Base-by-base conservation (phyloP, 2,329 filamentous ascomycete species). In the Talaromyces piceae region DNA sequence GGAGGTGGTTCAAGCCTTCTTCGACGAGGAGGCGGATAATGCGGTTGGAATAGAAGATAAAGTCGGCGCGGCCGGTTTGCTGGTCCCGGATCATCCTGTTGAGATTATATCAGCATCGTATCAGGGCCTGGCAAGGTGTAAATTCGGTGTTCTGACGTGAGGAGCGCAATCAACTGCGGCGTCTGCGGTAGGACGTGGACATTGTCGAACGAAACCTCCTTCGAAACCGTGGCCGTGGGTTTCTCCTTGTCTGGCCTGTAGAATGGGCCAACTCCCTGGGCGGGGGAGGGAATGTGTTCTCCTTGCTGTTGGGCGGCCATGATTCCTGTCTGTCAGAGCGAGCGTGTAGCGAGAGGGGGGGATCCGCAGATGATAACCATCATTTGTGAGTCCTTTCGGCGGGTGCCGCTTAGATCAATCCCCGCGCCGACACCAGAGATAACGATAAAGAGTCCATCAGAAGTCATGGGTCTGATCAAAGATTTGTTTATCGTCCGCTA, bases 41-140 rank as follows among this genome's bases (percentile, higher is more conserved):
- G 54, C 93, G 84, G 73, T 98, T 98, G 41, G 91, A 95, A 75
- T 97, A 95, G 74, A 98, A 98, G 66, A 98, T 96, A 69, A 98
- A 98, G 71, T 98, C 93, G 56, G 90, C 93, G 53, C 93, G 87
- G 51, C 86, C 82, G 5, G 93, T 98, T 59, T 86, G 81, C 69
- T 87, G 88, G 70, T 95, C 90, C 61, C 93, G 86, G 66, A 98
- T 97, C 80, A 96, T 96, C 56, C 91, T 97, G 63, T 57, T 37
- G 16, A n/a, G 49, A 51, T 48, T 52, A 50, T 45, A 50, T 54
- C 49, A 52, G 52, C 47, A 45, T 12, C 47, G 48, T 48, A 43
- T 43, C 11, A 43, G 22, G 23, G 20, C 11, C 43, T 46, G 27
- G 41, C 27, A 25, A 43, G 46, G 47, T 47, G 49, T 28, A 50